phyloP scores from a whole-genome alignment of 805 yeast species.

The Pichia membranifaciens region DNA sequence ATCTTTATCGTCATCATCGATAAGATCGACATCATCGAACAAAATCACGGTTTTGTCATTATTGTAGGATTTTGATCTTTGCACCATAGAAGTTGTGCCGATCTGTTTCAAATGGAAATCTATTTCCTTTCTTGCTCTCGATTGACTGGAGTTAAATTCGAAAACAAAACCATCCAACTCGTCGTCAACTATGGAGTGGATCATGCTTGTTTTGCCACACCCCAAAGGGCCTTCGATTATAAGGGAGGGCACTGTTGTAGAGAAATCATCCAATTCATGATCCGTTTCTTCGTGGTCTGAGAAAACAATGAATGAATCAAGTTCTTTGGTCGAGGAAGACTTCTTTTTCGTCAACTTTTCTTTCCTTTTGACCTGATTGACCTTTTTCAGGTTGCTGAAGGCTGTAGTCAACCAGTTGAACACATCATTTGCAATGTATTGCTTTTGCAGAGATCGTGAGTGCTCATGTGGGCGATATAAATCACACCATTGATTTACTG shows the following conservation, averaged over 20 bases:
- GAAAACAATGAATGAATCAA: constrained; percentile 37
- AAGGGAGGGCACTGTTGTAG: constrained; percentile 50
- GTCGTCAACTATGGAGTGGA: constrained; percentile 60
- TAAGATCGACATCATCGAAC: constrained; percentile 79
- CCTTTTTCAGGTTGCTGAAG: constrained; percentile 29
- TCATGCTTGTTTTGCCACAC: constrained; percentile 69
- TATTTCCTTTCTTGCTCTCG: constrained; percentile 68
- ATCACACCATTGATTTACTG: constrained; percentile 35
- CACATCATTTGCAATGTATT: constrained; percentile 22
- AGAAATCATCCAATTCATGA: constrained; percentile 17
- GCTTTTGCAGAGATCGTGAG: constrained; percentile 32
- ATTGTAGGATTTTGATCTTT: constrained; percentile 26
- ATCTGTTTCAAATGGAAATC: constrained; percentile 63
- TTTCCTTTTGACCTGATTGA: constrained; percentile 26
- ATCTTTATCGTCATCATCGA: constrained; percentile 69
- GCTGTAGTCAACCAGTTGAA: constrained; percentile 38
- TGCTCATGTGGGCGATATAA: constrained; percentile 36
- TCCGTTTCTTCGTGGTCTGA: constrained; percentile 29
- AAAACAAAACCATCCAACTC: constrained; percentile 61
- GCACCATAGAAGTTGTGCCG: constrained; percentile 78
- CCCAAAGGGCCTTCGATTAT: constrained; percentile 69
- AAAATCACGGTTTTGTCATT: constrained; percentile 56
- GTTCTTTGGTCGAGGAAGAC: constrained; percentile 14
- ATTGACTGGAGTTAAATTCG: constrained; percentile 73
- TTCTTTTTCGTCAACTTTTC: constrained; percentile 19